Percentiles rank a stretch among this genome's conserved stretches.
Conservation (phyloP, 1,284 basidiomycete species). For the Ustilago bromivora region DNA sequence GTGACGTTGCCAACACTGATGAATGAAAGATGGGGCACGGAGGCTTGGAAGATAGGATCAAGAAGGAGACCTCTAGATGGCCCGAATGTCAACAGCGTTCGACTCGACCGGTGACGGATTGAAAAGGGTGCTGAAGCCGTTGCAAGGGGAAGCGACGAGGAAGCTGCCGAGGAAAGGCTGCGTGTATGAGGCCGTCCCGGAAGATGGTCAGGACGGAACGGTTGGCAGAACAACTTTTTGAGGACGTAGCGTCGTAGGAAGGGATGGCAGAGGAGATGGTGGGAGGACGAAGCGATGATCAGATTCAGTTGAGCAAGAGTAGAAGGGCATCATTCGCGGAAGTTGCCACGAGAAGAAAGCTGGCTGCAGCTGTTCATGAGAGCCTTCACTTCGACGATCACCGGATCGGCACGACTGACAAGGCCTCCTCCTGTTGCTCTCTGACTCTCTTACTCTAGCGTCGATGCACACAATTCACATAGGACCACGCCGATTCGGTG, state of each 20-base stretch:
- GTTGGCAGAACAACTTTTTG: neutral
- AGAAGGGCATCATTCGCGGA: neutral
- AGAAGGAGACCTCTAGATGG: neutral
- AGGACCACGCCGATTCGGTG: constrained; percentile 7
- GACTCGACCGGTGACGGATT: neutral
- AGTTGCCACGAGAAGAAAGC: constrained; percentile 13
- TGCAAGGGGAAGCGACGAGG: constrained; percentile 1
- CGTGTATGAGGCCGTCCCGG: constrained; percentile 20
- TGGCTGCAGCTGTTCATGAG: constrained; percentile 1
- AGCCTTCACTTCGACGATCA: neutral
- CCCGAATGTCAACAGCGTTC: neutral
- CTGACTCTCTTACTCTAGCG: neutral
- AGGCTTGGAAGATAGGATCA: too few relatives aligned
- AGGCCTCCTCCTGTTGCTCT: neutral
- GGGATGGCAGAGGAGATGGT: neutral
- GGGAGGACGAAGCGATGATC: neutral
- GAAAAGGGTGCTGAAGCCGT: neutral
- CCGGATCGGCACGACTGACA: neutral
- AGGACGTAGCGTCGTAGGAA: neutral
- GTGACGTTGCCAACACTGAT: too few relatives aligned
- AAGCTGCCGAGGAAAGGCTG: constrained; percentile 3
- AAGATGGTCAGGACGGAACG: neutral
- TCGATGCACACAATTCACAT: constrained; percentile 1
- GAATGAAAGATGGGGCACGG: neutral
- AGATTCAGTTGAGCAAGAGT: neutral